These are phyloP conservation scores for Leccinum fallax DNA, from an alignment of 1,284 basidiomycete genomes.

Conservation along the genomic window DNA sequence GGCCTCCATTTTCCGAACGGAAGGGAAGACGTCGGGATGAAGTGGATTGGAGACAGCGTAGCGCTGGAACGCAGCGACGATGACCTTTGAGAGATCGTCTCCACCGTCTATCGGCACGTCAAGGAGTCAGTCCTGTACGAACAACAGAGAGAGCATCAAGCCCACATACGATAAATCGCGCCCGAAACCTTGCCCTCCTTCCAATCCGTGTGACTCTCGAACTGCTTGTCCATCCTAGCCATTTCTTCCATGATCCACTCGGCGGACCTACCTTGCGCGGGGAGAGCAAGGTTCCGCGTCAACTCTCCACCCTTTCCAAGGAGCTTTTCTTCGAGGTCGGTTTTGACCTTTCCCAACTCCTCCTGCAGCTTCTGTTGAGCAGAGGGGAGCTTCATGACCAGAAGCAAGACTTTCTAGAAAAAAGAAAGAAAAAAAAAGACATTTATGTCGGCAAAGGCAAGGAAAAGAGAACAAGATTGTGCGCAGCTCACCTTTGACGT, in stretches of 20 bases:
- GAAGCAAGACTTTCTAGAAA: slow-evolving; percentile 51
- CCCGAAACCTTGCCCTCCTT: slow-evolving; percentile 81
- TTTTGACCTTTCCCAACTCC: slow-evolving; percentile 70
- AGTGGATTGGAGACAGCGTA: slow-evolving; percentile 88
- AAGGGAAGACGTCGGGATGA: slow-evolving; percentile 95
- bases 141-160: not conserved
- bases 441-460: not conserved
- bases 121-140: slow-evolving; percentile 4
- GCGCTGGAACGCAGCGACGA: slow-evolving; percentile 68
- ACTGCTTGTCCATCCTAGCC: slow-evolving; percentile 71
- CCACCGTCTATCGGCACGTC: slow-evolving; percentile 67
- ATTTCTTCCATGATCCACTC: slow-evolving; percentile 84
- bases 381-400: slow-evolving; percentile 70
- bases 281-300: slow-evolving; percentile 66
- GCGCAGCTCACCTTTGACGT: slow-evolving; percentile 53
- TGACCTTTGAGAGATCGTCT: slow-evolving; percentile 73
- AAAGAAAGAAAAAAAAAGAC: not conserved
- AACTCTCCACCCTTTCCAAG: slow-evolving; percentile 63
- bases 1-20: slow-evolving; percentile 96
- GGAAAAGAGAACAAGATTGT: too few species aligned
- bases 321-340: slow-evolving; percentile 70
- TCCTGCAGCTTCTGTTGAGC: slow-evolving; percentile 66
- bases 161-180: slow-evolving; percentile 80
- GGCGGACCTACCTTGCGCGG: slow-evolving; percentile 64
- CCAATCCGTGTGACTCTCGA: slow-evolving; percentile 56